Evolutionary conservation across 805 yeast species (phyloP).

Genomic region (Candida easanensis): DNA sequence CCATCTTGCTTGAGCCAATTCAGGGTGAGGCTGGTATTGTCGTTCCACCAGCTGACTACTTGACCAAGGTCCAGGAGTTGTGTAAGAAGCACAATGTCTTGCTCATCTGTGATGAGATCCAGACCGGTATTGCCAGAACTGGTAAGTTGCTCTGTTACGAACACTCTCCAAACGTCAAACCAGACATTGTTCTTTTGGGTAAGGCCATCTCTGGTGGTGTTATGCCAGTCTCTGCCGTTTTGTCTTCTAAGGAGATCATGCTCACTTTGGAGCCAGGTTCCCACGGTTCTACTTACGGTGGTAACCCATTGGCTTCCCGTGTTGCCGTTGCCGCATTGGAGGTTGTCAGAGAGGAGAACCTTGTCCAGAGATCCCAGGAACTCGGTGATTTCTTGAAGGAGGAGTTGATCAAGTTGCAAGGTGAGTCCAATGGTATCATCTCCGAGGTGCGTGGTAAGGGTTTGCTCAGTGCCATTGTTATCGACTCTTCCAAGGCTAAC

Average conservation of each 20-base stretch:
- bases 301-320: conserved; percentile 90
- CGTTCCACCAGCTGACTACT: conserved; percentile 84
- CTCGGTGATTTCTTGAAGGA: conserved; percentile 69
- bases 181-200: conserved; percentile 87
- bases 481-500: conserved; percentile 76
- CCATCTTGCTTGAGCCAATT: conserved; percentile 88
- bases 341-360: conserved; percentile 83
- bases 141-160: conserved; percentile 92
- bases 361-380: conserved; percentile 71
- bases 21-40: conserved; percentile 99
- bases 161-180: conserved; percentile 75
- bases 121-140: conserved; percentile 96
- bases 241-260: conserved; percentile 90
- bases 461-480: conserved; percentile 84
- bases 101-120: conserved; percentile 94
- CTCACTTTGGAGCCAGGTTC: conserved; percentile 88
- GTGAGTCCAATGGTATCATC: conserved; percentile 52
- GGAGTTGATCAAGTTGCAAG: conserved; percentile 52
- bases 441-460: conserved; percentile 69
- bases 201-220: conserved; percentile 97
- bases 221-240: conserved; percentile 85
- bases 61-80: conserved; percentile 64
- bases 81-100: conserved; percentile 83
- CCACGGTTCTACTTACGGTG: conserved; percentile 97
- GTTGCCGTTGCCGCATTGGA: conserved; percentile 92